phyloP scores from a whole-genome alignment of 176 grass and related monocot genomes.

The Thalia dealbata region DNA sequence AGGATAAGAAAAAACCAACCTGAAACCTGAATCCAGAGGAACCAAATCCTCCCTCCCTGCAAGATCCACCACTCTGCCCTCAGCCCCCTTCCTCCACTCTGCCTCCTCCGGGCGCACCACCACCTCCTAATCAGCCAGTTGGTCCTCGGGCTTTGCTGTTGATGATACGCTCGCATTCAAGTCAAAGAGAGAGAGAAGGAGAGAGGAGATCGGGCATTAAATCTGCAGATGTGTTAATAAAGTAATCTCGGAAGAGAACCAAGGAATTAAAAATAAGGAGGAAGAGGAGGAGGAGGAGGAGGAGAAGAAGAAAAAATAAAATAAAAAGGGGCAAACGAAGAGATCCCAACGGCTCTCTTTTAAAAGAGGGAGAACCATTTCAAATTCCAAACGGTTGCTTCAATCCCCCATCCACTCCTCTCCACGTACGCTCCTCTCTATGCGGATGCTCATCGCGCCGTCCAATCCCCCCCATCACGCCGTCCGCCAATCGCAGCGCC shows the following conservation, averaged over 20 bases:
- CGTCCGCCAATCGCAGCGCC: not conserved
- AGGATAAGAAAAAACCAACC: not conserved
- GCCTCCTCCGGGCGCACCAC: too few species aligned
- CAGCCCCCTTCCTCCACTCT: not conserved
- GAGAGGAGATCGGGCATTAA: not conserved
- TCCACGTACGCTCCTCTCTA: not conserved
- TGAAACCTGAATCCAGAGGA: not conserved
- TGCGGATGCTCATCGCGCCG: not conserved
- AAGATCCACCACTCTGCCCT: not conserved
- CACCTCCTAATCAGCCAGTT: not conserved
- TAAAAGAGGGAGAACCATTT: constrained; percentile 3
- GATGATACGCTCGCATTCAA: not conserved
- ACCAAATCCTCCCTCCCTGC: not conserved
- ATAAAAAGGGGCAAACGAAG: not conserved
- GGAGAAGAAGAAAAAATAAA: not conserved
- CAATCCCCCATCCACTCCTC: not conserved
- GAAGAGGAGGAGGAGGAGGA: not conserved
- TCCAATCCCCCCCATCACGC: not conserved
- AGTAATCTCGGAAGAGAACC: not conserved
- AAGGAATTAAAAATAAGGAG: not conserved
- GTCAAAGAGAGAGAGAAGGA: not conserved
- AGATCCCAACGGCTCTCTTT: not conserved
- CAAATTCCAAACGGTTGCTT: constrained; percentile 7
- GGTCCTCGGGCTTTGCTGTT: not conserved
- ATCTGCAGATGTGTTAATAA: not conserved